These are phyloP conservation scores for Rhizopus arrhizus DNA, from an alignment of 371 early-diverging fungal genomes.

Conservation along the genomic window DNA sequence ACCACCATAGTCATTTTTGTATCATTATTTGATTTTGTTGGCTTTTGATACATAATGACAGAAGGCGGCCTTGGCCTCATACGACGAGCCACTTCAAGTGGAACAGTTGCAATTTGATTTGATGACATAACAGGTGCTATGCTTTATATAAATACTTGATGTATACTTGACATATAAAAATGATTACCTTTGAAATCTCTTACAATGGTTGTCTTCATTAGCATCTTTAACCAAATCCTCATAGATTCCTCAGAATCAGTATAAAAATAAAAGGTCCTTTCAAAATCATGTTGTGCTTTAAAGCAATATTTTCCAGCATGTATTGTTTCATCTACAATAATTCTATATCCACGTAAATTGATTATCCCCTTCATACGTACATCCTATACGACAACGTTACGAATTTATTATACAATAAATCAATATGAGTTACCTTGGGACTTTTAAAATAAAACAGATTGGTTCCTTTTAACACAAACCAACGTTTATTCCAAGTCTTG, in stretches of 20 bases:
- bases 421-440: constrained; percentile 41
- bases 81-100: constrained; percentile 63
- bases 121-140: constrained; percentile 69
- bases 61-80: constrained; percentile 72
- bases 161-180: constrained; percentile 3
- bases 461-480: constrained; percentile 68
- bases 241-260: constrained; percentile 61
- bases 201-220: constrained; percentile 77
- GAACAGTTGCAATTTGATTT: constrained; percentile 65
- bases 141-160: not conserved
- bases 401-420: not conserved
- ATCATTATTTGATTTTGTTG: constrained; percentile 18
- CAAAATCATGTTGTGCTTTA: constrained; percentile 67
- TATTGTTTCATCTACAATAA: constrained; percentile 63
- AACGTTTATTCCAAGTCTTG: constrained; percentile 70
- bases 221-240: constrained; percentile 64
- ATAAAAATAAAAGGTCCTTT: constrained; percentile 67
- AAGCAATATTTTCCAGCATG: constrained; percentile 71
- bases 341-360: constrained; percentile 60
- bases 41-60: constrained; percentile 47
- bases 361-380: constrained; percentile 61
- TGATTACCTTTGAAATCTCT: constrained; percentile 52
- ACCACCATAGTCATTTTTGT: constrained; percentile 30
- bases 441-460: constrained; percentile 67
- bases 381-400: constrained; percentile 27